Evolutionary conservation across 176 grass and related monocot species (phyloP), one percentile per base, ranked within the genome.

Genomic region (Ananas comosus): DNA sequence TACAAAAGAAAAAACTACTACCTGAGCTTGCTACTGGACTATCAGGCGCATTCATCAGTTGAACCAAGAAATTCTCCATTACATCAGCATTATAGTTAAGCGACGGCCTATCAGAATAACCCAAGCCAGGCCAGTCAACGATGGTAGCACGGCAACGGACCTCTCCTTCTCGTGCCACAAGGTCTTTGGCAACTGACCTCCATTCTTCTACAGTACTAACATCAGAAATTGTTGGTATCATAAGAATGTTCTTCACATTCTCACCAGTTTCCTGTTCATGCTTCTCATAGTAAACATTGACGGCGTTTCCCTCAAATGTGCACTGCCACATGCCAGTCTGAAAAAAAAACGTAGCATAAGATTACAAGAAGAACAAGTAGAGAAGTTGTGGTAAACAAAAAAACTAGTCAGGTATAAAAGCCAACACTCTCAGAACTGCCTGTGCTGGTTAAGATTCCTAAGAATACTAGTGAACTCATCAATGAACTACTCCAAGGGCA

Each of bases 151-250:
- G 77, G 73, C 87, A 94, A 51, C 77, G 71, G 52, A 82, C 66
- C 56, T 89, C 82, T 78, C 87, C 84, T 82, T 91, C 84, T 67
- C 67, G 66, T 13, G 73, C 28, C 25, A 93, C 94, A 65, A 99
- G 85, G 72, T 91, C 90, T 70, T 81, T 88, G 13, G 90, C 95
- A 0, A 88, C 82, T 48, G 80, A 64, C 65, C 95, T 90, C 81
- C 86, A 94, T 72, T 99, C 87, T 67, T 99, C 90, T 13, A 99
- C 90, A 9, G 87, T 99, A 80, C 95, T 99, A 72, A 91, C 95
- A 68, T 99, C 95, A 49, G 95, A 99, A 42, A 99, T 93, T 1
- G 95, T 99, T 56, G 95, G 95, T 13, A 99, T 83, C 90, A 99
- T 90, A 51, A 94, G 75, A 76, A 94, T 94, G 70, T 88, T 85